phyloP scores from a whole-genome alignment of 345 rosid species.

The Rhodomyrtus tomentosa region DNA sequence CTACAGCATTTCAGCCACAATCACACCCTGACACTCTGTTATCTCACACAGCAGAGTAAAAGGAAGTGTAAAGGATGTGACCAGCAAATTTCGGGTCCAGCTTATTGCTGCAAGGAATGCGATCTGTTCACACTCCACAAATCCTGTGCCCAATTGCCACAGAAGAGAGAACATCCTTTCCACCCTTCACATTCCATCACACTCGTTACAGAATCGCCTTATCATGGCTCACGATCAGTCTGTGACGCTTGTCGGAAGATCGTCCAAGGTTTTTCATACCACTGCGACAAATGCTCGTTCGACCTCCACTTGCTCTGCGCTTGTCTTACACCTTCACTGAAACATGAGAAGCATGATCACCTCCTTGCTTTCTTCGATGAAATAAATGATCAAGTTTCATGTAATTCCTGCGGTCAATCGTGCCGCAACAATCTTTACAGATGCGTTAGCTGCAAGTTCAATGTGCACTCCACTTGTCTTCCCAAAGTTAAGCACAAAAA shows the following conservation, averaged over 20 bases:
- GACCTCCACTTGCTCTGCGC: not conserved
- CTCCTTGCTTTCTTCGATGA: not conserved
- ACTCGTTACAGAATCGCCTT: not conserved
- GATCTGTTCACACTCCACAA: not conserved
- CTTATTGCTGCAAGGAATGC: conserved; percentile 1
- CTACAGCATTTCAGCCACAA: not conserved
- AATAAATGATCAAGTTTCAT: not conserved
- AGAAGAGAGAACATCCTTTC: conserved; percentile 1
- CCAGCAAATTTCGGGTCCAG: not conserved
- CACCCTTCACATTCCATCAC: not conserved
- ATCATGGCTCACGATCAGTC: not conserved
- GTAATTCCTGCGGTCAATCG: not conserved
- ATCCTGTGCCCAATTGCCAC: not conserved
- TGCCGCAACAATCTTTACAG: not conserved
- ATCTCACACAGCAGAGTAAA: not conserved
- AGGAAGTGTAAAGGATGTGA: not conserved
- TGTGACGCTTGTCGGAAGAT: conserved; percentile 1
- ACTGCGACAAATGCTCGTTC: not conserved
- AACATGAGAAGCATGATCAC: not conserved
- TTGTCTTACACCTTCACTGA: not conserved
- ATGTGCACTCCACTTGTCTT: conserved; percentile 1
- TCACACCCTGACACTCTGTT: not conserved
- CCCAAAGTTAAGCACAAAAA: not conserved
- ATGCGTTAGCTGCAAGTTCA: not conserved
- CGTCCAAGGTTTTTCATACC: not conserved